phyloP scores from a whole-genome alignment of 2,329 filamentous ascomycete genomes.

The Fusarium nisikadoi region DNA sequence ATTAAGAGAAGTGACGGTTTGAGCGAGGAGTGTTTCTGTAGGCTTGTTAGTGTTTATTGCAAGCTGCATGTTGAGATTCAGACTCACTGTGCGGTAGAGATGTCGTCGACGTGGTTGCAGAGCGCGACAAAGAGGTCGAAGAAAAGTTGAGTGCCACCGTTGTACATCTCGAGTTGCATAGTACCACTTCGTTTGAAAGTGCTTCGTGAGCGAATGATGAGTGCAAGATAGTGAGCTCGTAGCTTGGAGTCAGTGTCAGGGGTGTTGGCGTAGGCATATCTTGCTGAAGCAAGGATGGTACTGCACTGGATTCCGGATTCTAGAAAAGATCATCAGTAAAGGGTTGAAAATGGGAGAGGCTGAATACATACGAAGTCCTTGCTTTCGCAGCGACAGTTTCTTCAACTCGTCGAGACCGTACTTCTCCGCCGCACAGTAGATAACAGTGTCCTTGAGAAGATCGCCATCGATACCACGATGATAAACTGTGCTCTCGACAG shows the following conservation, averaged over 20 bases:
- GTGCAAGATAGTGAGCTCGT: constrained; percentile 87
- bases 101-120: constrained; percentile 87
- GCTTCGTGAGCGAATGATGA: constrained; percentile 87
- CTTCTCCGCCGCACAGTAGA: constrained; percentile 89
- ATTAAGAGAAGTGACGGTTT: constrained; percentile 55
- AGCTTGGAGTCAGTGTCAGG: constrained; percentile 92
- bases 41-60: neutral
- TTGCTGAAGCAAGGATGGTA: constrained; percentile 87
- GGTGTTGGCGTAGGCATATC: constrained; percentile 89
- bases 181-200: constrained; percentile 95
- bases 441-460: constrained; percentile 86
- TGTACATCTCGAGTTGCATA: constrained; percentile 95
- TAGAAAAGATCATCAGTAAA: constrained; percentile 39
- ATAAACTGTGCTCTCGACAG: constrained; percentile 74
- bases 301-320: constrained; percentile 83
- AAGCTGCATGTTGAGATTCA: neutral
- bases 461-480: constrained; percentile 72
- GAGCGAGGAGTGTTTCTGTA: constrained; percentile 57
- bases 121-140: constrained; percentile 95
- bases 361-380: constrained; percentile 75
- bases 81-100: constrained; percentile 66
- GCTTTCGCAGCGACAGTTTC: constrained; percentile 85
- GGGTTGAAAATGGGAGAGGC: neutral
- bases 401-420: constrained; percentile 88
- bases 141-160: constrained; percentile 83